Evolutionary conservation across 1,139 yeast species (phyloP), one percentile per base, ranked within the genome.

Genomic region (Candida frijolesensis): DNA sequence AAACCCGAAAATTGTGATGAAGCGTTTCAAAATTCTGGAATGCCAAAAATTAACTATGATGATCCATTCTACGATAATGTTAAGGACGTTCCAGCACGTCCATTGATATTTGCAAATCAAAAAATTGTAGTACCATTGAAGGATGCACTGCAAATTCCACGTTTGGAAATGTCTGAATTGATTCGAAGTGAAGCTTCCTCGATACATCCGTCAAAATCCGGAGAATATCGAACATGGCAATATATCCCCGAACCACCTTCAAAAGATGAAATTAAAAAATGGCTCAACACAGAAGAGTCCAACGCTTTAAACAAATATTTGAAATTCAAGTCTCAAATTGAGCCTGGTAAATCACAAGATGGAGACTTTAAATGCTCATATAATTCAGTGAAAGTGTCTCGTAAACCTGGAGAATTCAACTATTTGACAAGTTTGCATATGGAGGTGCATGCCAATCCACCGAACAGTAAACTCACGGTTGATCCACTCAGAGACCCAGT

Each of bases 71-170:
- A 82, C 59, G 78, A 84, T 22, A 71, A 76, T 32, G 65, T 71
- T 0, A 61, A 63, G 1, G 89, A 87, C 56, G 70, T 81, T 4
- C 85, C 86, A 1, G 48, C 66, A 0, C 71, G 70, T 27, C 85
- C 95, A 0, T 76, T 85, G 52, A 66, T 81, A 1, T 85, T 83
- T 66, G 91, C 92, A 0, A 91, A 91, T 18, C 82, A 78, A 52
- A 82, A 79, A 56, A 83, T 84, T 54, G 69, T 62, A 1, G 65
- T 84, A 1, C 76, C 78, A 0, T 58, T 63, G 6, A 51, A 54
- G 10, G 61, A 62, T 41, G 58, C 56, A 2, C 49, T 51, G 1
- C 47, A 50, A 29, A 38, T 61, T 1, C 56, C 57, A 3, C 47
- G 47, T 1, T 47, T 64, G 15, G 55, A 57, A 4, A 49, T 61